A percentile compares a stretch with the other conserved stretches of the same genome.
phyloP scores from a whole-genome alignment of 2,329 filamentous ascomycete genomes.

The Furcasterigmium sp. region DNA sequence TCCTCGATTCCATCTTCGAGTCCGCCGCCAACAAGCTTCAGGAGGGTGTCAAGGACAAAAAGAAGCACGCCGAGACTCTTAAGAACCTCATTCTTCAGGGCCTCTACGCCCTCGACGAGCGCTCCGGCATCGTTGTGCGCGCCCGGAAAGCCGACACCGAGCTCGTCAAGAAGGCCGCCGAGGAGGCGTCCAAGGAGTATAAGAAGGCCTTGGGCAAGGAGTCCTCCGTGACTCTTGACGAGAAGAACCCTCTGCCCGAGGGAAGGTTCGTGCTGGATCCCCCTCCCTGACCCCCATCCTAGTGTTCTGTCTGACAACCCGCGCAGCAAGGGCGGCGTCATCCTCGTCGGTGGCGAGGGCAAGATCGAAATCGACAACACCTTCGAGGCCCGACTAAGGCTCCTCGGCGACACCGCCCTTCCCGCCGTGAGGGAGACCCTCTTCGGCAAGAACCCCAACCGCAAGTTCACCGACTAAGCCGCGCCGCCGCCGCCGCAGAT shows the following conservation, averaged over 20 bases:
- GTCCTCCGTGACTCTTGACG: conserved; percentile 65
- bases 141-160: conserved; percentile 76
- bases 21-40: conserved; percentile 67
- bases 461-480: conserved; percentile 84
- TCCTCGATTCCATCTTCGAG: conserved; percentile 88
- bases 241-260: conserved; percentile 73
- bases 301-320: no score
- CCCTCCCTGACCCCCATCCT: neutral
- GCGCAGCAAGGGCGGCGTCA: conserved; percentile 73
- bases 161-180: conserved; percentile 70
- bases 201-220: conserved; percentile 72
- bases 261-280: conserved; percentile 68
- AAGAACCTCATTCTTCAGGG: conserved; percentile 85
- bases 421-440: conserved; percentile 80
- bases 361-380: conserved; percentile 99
- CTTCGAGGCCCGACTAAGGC: conserved; percentile 80
- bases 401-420: conserved; percentile 80
- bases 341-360: conserved; percentile 74
- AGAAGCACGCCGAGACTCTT: conserved; percentile 70
- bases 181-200: conserved; percentile 74
- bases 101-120: conserved; percentile 82
- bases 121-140: conserved; percentile 64
- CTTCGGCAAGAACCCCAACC: conserved; percentile 92
- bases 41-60: conserved; percentile 59
- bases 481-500: neutral